A percentile compares a stretch with the other conserved stretches of the same genome.
Evolutionary conservation across 805 yeast genomes (phyloP).

Genomic region (Hermanozyma aechmeae): DNA sequence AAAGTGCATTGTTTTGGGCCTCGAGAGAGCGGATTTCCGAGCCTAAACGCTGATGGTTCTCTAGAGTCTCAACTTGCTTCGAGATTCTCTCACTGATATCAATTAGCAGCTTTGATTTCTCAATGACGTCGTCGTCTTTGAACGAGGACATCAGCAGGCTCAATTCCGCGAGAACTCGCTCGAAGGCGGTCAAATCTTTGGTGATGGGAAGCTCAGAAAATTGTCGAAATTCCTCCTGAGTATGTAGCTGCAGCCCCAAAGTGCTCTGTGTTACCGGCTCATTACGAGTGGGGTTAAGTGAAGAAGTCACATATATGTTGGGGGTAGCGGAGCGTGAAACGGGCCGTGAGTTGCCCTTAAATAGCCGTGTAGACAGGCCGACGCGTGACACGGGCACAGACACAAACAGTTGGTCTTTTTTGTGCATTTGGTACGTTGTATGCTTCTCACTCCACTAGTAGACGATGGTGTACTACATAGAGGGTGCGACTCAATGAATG

Average conservation of each 20-base stretch:
- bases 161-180: conserved; percentile 16
- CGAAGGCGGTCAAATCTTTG: conserved; percentile 21
- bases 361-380: conserved; percentile 21
- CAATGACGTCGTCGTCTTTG: conserved; percentile 22
- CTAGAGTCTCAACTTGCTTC: conserved; percentile 16
- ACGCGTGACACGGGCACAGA: conserved; percentile 30
- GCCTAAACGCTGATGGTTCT: conserved; percentile 21
- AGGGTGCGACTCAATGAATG: too few relatives aligned
- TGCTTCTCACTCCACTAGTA: too few relatives aligned
- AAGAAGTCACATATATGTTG: conserved; percentile 22
- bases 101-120: conserved; percentile 19
- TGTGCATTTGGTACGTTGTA: too few relatives aligned
- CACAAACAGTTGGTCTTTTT: conserved; percentile 17
- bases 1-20: conserved; percentile 15
- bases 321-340: conserved; percentile 10
- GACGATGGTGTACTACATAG: too few relatives aligned
- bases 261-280: conserved; percentile 15
- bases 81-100: conserved; percentile 16
- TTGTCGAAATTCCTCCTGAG: conserved; percentile 15
- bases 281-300: conserved; percentile 28
- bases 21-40: conserved; percentile 13
- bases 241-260: conserved; percentile 8
- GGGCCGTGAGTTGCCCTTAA: conserved; percentile 2
- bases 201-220: conserved; percentile 27
- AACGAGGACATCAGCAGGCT: conserved; percentile 24